Evolutionary conservation across 2,329 filamentous ascomycete genomes (phyloP).

Genomic region (Alternaria novae-zelandiae): DNA sequence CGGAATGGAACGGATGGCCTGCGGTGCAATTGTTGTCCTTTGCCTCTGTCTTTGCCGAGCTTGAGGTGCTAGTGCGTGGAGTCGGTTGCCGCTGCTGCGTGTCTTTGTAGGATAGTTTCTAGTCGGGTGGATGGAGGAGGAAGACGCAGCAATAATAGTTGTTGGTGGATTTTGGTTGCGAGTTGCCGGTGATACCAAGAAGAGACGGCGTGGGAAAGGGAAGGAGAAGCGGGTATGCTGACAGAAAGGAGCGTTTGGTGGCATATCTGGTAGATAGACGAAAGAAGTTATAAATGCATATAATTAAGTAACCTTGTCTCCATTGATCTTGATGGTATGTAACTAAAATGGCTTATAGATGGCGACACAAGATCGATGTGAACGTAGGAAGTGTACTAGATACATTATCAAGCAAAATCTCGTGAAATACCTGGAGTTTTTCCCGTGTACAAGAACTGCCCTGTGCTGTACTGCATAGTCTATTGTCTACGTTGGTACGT

Average conservation of each 20-base stretch:
- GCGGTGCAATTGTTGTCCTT: not conserved
- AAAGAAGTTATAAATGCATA: constrained; percentile 10
- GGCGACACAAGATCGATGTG: not conserved
- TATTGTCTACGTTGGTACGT: not conserved
- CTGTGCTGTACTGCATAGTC: not conserved
- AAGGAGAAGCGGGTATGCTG: not conserved
- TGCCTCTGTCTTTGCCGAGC: not conserved
- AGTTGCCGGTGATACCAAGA: not conserved
- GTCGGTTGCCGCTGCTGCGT: not conserved
- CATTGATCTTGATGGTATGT: not conserved
- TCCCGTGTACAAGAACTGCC: not conserved
- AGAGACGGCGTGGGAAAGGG: not conserved
- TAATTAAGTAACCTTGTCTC: not conserved
- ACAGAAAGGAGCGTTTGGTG: not conserved
- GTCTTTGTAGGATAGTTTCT: not conserved
- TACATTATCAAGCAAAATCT: not conserved
- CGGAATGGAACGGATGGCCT: not conserved
- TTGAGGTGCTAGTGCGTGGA: not conserved
- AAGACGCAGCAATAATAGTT: not conserved
- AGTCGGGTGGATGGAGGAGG: not conserved
- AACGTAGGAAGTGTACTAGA: not conserved
- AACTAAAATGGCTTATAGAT: not conserved
- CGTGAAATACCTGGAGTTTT: not conserved
- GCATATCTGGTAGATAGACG: constrained; percentile 12
- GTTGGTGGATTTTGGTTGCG: not conserved